Percentiles rank a stretch among this genome's conserved stretches.
Conservation (phyloP, 495 filamentous ascomycete species). For the Aspergillus steynii region DNA sequence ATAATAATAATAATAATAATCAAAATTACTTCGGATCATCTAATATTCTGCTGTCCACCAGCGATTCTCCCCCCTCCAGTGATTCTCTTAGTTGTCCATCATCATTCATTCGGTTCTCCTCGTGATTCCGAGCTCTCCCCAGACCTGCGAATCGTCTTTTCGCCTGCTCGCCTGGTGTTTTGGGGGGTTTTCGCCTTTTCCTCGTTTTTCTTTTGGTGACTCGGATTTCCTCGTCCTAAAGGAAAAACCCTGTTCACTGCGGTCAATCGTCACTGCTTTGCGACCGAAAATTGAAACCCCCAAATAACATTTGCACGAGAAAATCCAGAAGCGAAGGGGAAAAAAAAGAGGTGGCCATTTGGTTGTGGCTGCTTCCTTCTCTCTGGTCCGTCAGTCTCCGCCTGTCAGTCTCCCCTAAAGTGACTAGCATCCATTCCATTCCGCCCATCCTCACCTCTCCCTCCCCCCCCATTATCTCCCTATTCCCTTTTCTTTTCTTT, state of each 20-base stretch:
- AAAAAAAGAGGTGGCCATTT: slow-evolving; percentile 2
- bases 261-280: too few species aligned
- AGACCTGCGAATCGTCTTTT: too few species aligned
- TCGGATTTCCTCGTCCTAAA: too few species aligned
- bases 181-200: too few species aligned
- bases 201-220: too few species aligned
- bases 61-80: too few species aligned
- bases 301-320: slow-evolving; percentile 4
- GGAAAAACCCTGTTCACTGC: too few species aligned
- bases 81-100: too few species aligned
- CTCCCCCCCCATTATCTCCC: slow-evolving; percentile 12
- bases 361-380: slow-evolving; percentile 11
- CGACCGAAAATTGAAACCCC: neutral
- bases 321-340: slow-evolving; percentile 5
- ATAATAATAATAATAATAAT: neutral
- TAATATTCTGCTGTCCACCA: neutral
- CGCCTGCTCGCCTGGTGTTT: too few species aligned
- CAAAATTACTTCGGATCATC: neutral
- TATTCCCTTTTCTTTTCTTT: slow-evolving; percentile 12
- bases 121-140: too few species aligned
- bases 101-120: too few species aligned
- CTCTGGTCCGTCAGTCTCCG: slow-evolving; percentile 24
- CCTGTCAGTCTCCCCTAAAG: slow-evolving; percentile 28
- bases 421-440: slow-evolving; percentile 22
- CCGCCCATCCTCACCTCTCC: slow-evolving; percentile 13